Conservation (phyloP, 257 asterid genomes). For the Galeopsis tetrahit region DNA sequence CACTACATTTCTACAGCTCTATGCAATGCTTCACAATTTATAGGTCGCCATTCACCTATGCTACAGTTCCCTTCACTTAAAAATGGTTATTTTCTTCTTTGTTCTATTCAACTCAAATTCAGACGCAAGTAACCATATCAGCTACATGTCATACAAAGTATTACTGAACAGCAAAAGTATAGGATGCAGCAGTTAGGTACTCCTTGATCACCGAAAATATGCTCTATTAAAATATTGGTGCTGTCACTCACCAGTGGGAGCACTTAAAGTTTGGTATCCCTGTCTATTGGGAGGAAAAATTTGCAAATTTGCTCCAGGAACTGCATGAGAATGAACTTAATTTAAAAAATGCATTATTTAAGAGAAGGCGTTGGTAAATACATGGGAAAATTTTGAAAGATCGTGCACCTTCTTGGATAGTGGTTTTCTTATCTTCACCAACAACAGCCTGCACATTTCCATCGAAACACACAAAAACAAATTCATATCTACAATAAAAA, state of each 20-base stretch:
- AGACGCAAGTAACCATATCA: conserved; percentile 24
- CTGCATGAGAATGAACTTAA: conserved; percentile 42
- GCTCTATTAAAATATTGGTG: conserved; percentile 12
- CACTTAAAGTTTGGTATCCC: conserved; percentile 75
- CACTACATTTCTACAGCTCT: conserved; percentile 8
- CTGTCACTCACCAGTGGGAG: conserved; percentile 52
- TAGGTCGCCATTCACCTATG: conserved; percentile 1
- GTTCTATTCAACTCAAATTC: conserved; percentile 19
- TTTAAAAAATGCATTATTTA: conserved; percentile 16
- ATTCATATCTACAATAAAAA: conserved; percentile 2
- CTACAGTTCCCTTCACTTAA: not conserved
- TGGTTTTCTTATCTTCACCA: conserved; percentile 60
- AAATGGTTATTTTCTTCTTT: conserved; percentile 6
- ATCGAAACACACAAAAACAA: conserved; percentile 24
- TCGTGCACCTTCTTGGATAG: conserved; percentile 54
- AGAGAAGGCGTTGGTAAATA: conserved; percentile 1
- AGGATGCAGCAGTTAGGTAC: conserved; percentile 28
- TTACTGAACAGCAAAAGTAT: conserved; percentile 19
- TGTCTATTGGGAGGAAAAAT: conserved; percentile 76
- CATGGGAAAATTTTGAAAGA: conserved; percentile 14
- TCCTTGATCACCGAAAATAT: conserved; percentile 15
- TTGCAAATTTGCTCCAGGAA: conserved; percentile 80
- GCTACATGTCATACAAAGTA: not conserved
- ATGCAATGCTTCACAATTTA: not conserved
- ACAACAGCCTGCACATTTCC: conserved; percentile 73